Evolutionary conservation across 345 rosid genomes (phyloP).

Genomic region (Citrus unshiu): DNA sequence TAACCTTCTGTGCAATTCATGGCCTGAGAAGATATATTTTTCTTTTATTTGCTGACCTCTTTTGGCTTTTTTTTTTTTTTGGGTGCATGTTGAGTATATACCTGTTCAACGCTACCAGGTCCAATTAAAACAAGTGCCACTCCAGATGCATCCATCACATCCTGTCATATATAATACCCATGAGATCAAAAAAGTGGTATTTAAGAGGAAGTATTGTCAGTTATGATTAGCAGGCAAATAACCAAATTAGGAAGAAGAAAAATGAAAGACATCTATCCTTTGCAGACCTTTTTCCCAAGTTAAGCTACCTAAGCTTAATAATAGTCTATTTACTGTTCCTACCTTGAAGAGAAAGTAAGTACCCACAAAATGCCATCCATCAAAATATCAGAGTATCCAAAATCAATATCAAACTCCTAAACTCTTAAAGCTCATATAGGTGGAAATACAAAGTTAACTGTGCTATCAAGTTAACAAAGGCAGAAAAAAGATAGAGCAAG

Average conservation of each 20-base stretch:
- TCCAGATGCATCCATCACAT: slow-evolving; percentile 74
- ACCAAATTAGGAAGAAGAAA: neutral
- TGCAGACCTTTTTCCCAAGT: neutral
- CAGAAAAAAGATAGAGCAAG: neutral
- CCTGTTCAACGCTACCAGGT: slow-evolving; percentile 87
- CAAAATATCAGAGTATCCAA: neutral
- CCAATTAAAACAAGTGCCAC: slow-evolving; percentile 79
- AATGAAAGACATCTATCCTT: neutral
- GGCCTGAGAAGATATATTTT: neutral
- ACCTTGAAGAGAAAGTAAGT: neutral
- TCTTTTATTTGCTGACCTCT: too few species aligned
- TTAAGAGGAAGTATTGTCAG: neutral
- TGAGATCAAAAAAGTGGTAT: neutral
- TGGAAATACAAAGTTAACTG: neutral
- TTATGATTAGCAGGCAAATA: neutral
- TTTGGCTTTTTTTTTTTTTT: neutral
- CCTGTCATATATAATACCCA: slow-evolving; percentile 37
- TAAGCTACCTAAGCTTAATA: neutral
- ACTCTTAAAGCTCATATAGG: neutral
- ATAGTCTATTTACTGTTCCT: neutral
- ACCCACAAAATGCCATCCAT: neutral
- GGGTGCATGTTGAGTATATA: slow-evolving; percentile 9
- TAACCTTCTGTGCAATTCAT: neutral
- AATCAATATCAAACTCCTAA: neutral
- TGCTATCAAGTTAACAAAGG: neutral